These are phyloP conservation scores for Venturia pyrina DNA, from an alignment of 2,329 filamentous ascomycete genomes.

Conservation along the genomic window DNA sequence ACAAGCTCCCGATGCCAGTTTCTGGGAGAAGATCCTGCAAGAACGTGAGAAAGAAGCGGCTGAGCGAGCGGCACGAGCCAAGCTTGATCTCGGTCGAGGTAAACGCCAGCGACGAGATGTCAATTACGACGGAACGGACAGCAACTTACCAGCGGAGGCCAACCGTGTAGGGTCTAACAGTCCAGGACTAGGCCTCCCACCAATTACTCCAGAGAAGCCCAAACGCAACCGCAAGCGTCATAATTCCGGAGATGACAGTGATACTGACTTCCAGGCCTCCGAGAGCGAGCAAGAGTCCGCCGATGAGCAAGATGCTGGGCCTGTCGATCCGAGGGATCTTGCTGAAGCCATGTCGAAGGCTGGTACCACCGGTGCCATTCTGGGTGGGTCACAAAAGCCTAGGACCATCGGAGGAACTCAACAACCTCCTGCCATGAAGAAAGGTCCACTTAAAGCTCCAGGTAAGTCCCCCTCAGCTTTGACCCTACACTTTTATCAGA, in stretches of 20 bases:
- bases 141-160: constrained; percentile 14
- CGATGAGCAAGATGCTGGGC: constrained; percentile 7
- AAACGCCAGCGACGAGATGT: constrained; percentile 53
- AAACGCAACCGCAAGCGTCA: constrained; percentile 9
- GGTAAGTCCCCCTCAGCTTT: not conserved
- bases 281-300: constrained; percentile 17
- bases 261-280: constrained; percentile 40
- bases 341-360: not conserved
- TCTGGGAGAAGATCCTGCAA: constrained; percentile 86
- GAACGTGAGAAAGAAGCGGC: constrained; percentile 70
- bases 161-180: constrained; percentile 13
- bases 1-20: constrained; percentile 50
- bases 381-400: constrained; percentile 21
- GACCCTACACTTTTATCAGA: not conserved
- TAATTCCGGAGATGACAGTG: constrained; percentile 30
- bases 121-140: constrained; percentile 8
- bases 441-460: not conserved
- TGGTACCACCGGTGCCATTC: constrained; percentile 11
- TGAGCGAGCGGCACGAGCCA: constrained; percentile 57
- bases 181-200: not conserved
- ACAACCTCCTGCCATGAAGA: constrained; percentile 1
- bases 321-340: not conserved
- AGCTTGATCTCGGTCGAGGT: constrained; percentile 75
- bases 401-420: constrained; percentile 19
- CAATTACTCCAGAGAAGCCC: constrained; percentile 1